phyloP scores from a whole-genome alignment of 1,284 basidiomycete genomes.

The Apiotrichum montevideense region DNA sequence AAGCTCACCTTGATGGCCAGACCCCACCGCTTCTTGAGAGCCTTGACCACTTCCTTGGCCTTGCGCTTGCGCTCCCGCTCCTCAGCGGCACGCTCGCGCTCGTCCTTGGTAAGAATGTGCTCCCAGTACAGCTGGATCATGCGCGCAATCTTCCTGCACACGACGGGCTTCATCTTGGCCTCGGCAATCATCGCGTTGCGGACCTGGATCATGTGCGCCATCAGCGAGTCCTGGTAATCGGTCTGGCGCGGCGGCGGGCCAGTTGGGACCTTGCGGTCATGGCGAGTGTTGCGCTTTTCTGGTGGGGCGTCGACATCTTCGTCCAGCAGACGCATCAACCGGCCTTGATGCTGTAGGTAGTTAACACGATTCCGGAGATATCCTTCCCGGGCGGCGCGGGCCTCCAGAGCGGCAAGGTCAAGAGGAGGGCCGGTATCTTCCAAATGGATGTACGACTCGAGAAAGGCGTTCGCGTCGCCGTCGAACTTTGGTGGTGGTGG shows the following conservation, averaged over 20 bases:
- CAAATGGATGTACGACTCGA: conserved; percentile 58
- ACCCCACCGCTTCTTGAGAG: conserved; percentile 61
- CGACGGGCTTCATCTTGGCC: conserved; percentile 40
- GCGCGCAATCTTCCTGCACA: conserved; percentile 56
- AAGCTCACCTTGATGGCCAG: conserved; percentile 74
- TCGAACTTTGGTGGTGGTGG: conserved; percentile 53
- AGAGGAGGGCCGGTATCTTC: conserved; percentile 51
- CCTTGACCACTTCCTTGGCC: conserved; percentile 68
- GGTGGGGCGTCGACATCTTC: conserved; percentile 38
- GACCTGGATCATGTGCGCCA: conserved; percentile 47
- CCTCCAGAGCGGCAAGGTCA: conserved; percentile 49
- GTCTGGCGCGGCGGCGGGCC: conserved; percentile 28
- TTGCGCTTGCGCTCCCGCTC: conserved; percentile 62
- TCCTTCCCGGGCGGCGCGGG: conserved; percentile 53
- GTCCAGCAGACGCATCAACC: conserved; percentile 45
- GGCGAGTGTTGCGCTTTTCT: conserved; percentile 1
- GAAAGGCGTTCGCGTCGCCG: conserved; percentile 54
- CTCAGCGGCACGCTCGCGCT: conserved; percentile 58
- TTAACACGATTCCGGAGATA: conserved; percentile 53
- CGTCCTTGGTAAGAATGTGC: conserved; percentile 56
- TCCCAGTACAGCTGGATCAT: conserved; percentile 77
- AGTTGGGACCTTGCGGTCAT: conserved; percentile 9
- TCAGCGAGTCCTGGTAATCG: conserved; percentile 44
- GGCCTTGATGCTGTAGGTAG: conserved; percentile 42
- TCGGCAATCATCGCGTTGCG: conserved; percentile 44